Evolutionary conservation across 768 basidiomycete genomes (phyloP), one percentile per base, ranked within the genome.

Genomic region (Cantharellus cinnabarinus): DNA sequence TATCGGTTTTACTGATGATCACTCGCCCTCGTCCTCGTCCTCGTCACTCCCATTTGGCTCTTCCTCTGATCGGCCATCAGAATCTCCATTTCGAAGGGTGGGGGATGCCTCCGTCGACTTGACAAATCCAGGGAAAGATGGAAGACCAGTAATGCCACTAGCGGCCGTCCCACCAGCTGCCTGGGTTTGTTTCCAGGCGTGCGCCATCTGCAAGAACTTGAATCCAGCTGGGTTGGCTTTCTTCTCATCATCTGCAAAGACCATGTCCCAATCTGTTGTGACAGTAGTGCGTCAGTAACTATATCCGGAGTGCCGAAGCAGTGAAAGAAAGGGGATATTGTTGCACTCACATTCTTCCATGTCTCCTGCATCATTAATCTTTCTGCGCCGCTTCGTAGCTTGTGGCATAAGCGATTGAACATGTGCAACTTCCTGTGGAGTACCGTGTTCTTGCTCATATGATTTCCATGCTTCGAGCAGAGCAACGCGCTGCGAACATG

Each of bases 141-240:
- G 20, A 29, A 29, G 20, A 29, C 20, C 20, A 29, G 20, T 29
- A 29, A 29, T 29, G 20, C 20, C 20, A 29, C 20, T 29, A 29
- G 20, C 20, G 20, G 20, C 20, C 20, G 20, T 29, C 20, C 20
- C 20, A 29, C 20, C 20, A 29, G 20, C 20, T 29, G 70, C 74
- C 58, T 79, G 75, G 1, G 78, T 66, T 58, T 71, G 74, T 65
- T 83, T 83, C 93, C 93, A 97, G 0, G 83, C 83, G 67, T 93
- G 90, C 0, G 94, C 94, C 76, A 86, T 89, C 68, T 93, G 85
- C 67, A 97, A 74, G 75, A 98, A 91, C 66, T 91, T 94, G 82
- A 91, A 94, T 0, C 88, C 80, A 0, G 89, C 83, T 0, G 93
- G 89, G 66, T 95, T 94, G 52, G 84, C 79, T 66, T 94, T 93